phyloP scores from a whole-genome alignment of 768 basidiomycete species.

The Suillus clintonianus region DNA sequence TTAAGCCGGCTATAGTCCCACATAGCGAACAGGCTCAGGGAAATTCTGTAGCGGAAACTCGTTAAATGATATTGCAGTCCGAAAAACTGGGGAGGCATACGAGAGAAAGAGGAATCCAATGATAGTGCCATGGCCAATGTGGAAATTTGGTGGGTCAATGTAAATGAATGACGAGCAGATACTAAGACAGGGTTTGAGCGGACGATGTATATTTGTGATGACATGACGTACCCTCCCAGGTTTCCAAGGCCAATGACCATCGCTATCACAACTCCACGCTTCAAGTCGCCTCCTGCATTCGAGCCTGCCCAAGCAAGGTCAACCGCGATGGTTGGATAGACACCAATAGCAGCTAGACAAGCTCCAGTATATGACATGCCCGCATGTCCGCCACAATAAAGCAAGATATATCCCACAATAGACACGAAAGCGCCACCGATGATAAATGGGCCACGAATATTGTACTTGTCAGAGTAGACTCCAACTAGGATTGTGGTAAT shows the following conservation, averaged over 20 bases:
- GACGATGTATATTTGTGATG: constrained; percentile 27
- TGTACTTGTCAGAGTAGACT: constrained; percentile 42
- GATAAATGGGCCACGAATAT: constrained; percentile 51
- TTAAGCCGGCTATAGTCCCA: constrained; percentile 52
- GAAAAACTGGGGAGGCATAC: constrained; percentile 8
- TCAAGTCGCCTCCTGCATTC: constrained; percentile 57
- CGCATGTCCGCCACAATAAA: constrained; percentile 36
- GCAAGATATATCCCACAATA: constrained; percentile 52
- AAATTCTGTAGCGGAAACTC: constrained; percentile 39
- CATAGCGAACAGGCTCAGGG: constrained; percentile 46
- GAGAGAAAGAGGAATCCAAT: constrained; percentile 37
- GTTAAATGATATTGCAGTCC: constrained; percentile 23
- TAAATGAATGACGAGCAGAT: constrained; percentile 47
- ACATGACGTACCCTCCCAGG: constrained; percentile 46
- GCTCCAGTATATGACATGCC: constrained; percentile 44
- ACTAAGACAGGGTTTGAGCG: constrained; percentile 22
- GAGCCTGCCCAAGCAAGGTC: constrained; percentile 56
- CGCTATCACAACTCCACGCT: constrained; percentile 52
- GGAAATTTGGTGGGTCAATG: constrained; percentile 37
- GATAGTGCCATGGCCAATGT: constrained; percentile 38
- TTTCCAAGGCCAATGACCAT: constrained; percentile 58
- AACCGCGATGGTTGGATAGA: constrained; percentile 51
- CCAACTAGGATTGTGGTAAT: constrained; percentile 44
- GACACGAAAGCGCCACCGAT: constrained; percentile 43
- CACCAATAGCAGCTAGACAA: constrained; percentile 52